Base-by-base conservation (phyloP, 129 eudicot genomes). In the Centrapalus pauciflorus region DNA sequence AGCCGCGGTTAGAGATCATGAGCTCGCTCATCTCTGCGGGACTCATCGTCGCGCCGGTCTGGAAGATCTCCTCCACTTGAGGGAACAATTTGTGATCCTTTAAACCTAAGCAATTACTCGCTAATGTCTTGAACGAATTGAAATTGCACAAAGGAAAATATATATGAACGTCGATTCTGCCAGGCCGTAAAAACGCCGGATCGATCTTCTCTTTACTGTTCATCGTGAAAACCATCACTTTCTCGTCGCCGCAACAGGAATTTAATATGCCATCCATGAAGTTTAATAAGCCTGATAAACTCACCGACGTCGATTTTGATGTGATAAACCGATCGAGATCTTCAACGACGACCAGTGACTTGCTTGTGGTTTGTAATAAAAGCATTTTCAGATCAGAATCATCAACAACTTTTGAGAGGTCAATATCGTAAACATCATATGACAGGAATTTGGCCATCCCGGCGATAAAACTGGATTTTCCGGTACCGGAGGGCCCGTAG, bases 11-110 rank as follows among this genome's bases (percentile, higher is more conserved):
- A 38, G 69, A 83, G 16, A 91, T 65, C 98, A 91, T 91, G 40
- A 91, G 51, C 80, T 91, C 98, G 26, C 88, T 82, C 75, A 91
- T 83, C 77, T 87, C 98, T 27, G 98, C 96, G 27, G 86, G 96
- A 50, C 88, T 83, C 67, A 91, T 74, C 9, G 86, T 83, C 10
- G 95, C 86, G 1, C 96, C 90, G 21, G 78, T 79, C 23, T 63
- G 84, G 7, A 90, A 82, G 7, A 82, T 84, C 74, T 87, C 96
- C 41, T 87, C 96, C 11, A 90, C 94, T 58, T 82, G 95, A 0
- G 87, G 80, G 51, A 90, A 90, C 71, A 90, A 14, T 52, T 83
- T 90, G 59, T 91, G 98, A 66, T 85, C 98, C 74, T 77, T 91
- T 3, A 91, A 62, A 17, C 98, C 98, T 37, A 91, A 66, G 30